Percentiles rank a stretch among this genome's conserved stretches.
Evolutionary conservation across 768 basidiomycete species (phyloP).

Genomic region (Vararia minispora): DNA sequence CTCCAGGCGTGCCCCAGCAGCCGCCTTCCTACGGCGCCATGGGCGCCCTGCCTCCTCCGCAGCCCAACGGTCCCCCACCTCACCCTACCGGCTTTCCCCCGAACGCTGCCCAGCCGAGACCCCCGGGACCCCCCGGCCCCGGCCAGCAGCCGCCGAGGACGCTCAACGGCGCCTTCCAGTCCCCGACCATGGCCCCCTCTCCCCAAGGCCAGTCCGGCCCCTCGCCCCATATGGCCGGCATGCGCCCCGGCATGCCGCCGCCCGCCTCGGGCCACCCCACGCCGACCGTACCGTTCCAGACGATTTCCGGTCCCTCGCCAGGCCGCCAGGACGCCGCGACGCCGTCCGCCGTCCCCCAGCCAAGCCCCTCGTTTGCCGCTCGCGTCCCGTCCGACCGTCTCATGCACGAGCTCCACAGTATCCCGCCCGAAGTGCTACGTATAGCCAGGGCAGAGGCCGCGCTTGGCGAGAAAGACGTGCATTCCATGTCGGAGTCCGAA

Average conservation of each 20-base stretch:
- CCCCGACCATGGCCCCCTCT: constrained; percentile 54
- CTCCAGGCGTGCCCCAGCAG: constrained; percentile 8
- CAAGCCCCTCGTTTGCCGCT: constrained; percentile 44
- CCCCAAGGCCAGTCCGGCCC: constrained; percentile 45
- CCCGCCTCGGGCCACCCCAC: constrained; percentile 29
- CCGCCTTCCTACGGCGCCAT: constrained; percentile 11
- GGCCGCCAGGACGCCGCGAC: constrained; percentile 49
- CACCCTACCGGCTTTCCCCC: constrained; percentile 15
- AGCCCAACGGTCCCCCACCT: constrained; percentile 32
- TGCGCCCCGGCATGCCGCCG: constrained; percentile 35
- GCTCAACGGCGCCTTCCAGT: constrained; percentile 43
- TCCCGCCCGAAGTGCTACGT: constrained; percentile 26
- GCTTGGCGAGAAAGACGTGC: constrained; percentile 34
- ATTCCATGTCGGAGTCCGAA: no score
- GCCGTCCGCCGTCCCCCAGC: constrained; percentile 35
- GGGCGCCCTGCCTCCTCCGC: constrained; percentile 21
- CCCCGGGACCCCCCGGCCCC: constrained; percentile 23
- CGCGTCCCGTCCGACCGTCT: constrained; percentile 32
- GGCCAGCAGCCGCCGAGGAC: constrained; percentile 22
- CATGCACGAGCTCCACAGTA: constrained; percentile 30
- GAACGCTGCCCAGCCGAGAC: constrained; percentile 20
- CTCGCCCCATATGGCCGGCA: constrained; percentile 38
- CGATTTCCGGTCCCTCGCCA: constrained; percentile 36
- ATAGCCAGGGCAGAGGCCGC: constrained; percentile 32
- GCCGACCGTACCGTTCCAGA: constrained; percentile 32